Evolutionary conservation across 2,329 filamentous ascomycete genomes (phyloP), one percentile per base, ranked within the genome.

Genomic region (Fusarium duplospermum): DNA sequence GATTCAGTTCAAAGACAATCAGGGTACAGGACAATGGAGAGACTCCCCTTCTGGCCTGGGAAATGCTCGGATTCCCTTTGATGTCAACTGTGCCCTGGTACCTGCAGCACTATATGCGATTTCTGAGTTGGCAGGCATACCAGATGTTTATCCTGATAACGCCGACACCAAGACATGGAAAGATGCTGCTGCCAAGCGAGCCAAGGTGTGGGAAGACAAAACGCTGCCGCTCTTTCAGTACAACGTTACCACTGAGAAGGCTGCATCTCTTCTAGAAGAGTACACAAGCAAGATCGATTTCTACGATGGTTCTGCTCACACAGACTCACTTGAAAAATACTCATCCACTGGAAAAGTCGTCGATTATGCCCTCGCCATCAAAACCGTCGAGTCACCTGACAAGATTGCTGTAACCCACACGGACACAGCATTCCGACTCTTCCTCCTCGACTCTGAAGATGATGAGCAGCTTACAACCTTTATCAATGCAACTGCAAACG

Each of bases 371-470:
- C 78, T 92, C 3, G 84, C 90, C 0, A 85, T 92, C 0, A 85
- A 90, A 5, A 89, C 87, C 3, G 84, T 86, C 66, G 80, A 86
- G 56, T 82, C 86, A 24, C 83, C 87, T 31, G 77, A 84, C 2
- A 79, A 87, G 18, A 88, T 92, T 1, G 82, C 84, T 31, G 85
- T 92, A 20, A 89, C 91, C 84, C 90, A 93, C 78, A 91, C 89
- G 0, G 91, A 93, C 70, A 88, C 90, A 68, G 90, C 87, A 61
- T 93, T 92, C 82, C 88, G 89, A 2, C 87, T 88, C 65, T 92
- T 91, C 79, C 81, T 92, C 2, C 83, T 92, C 38, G 91, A 92
- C 75, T 86, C 87, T 0, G 90, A 89, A 2, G 85, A 91, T 56
- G 83, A 91, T 57, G 73, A 80, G 0, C 89, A 92, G 71, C 84